Evolutionary conservation across 1,284 basidiomycete genomes (phyloP), one percentile per base, ranked within the genome.

Genomic region (Mrakiaceae sp.): DNA sequence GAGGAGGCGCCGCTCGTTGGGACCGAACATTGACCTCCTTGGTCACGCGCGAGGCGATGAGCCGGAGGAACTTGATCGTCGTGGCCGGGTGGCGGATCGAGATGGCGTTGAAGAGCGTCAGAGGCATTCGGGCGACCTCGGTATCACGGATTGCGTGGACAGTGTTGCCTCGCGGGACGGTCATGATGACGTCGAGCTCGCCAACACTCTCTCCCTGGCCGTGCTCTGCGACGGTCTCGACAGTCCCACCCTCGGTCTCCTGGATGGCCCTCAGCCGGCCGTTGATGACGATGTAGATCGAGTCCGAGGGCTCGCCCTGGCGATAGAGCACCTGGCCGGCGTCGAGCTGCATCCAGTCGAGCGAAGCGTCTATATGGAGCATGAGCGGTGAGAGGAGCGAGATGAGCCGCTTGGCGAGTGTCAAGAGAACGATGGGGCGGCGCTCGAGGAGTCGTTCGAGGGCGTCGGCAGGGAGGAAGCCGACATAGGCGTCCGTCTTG

Each of bases 251-350:
- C 62, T 79, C 62, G 27, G 57, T 79, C 63, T 82, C 80, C 27
- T 87, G 83, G 56, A 84, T 76, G 1, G 92, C 88, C 67, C 95
- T 85, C 16, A 99, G 78, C 69, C 95, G 92, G 51, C 95, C 95
- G 72, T 98, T 98, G 77, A 98, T 94, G 69, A 98, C 91, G 64
- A 99, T 96, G 75, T 96, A 98, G 76, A 98, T 97, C 72, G 92
- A 94, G 71, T 96, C 90, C 4, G 76, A 72, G 87, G 90, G 79
- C 70, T 98, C 96, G 47, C 90, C 86, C 54, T 63, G 60, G 40
- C 9, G 14, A 10, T 52, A 52, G 62, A 67, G 60, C 54, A 75
- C 75, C 69, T 82, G 91, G 0, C 96, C 92, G 0, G 93, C 93
- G 69, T 87, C 86, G 4, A 96, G 90, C 75, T 98, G 94, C 82